Conservation (phyloP, 75 land plant species). For the Selaginella moellendorffii region DNA sequence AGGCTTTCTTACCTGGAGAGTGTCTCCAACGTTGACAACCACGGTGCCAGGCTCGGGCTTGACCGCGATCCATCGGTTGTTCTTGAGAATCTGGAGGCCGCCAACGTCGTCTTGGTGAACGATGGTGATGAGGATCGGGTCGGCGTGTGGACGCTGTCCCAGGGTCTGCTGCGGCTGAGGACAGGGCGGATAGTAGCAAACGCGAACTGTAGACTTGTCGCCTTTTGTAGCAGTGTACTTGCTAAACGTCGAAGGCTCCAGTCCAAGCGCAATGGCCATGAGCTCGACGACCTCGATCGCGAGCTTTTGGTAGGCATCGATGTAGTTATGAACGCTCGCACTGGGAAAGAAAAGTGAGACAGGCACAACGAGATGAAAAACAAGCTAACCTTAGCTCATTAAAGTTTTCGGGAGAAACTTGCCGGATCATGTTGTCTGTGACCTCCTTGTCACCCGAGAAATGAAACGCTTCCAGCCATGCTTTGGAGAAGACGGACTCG, state of each 20-base stretch:
- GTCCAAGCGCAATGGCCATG: slow-evolving; percentile 33
- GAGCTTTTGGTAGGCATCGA: slow-evolving; percentile 25
- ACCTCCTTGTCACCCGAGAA: not conserved
- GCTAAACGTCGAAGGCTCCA: slow-evolving; percentile 17
- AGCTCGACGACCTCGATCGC: slow-evolving; percentile 30
- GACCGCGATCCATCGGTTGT: slow-evolving; percentile 32
- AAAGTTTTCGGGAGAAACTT: not conserved
- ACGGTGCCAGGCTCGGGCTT: slow-evolving; percentile 25
- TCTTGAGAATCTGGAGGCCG: slow-evolving; percentile 36
- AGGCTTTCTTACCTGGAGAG: slow-evolving; percentile 30
- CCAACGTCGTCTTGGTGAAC: slow-evolving; percentile 50
- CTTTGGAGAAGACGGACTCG: not conserved
- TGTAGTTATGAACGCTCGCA: not conserved
- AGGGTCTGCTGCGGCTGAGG: slow-evolving; percentile 24
- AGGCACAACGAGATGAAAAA: too few relatives aligned
- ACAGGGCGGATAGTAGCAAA: slow-evolving; percentile 50
- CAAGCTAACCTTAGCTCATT: not conserved
- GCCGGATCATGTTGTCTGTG: not conserved
- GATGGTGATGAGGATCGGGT: slow-evolving; percentile 43
- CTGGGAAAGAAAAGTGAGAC: too few relatives aligned
- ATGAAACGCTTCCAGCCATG: not conserved
- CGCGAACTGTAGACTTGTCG: slow-evolving; percentile 30
- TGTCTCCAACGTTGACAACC: slow-evolving; percentile 51
- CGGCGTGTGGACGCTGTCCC: slow-evolving; percentile 51
- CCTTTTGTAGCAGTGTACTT: slow-evolving; percentile 22